Evolutionary conservation across 768 basidiomycete species (phyloP), one percentile per base, ranked within the genome.

Genomic region (Tephrocybe sp.): DNA sequence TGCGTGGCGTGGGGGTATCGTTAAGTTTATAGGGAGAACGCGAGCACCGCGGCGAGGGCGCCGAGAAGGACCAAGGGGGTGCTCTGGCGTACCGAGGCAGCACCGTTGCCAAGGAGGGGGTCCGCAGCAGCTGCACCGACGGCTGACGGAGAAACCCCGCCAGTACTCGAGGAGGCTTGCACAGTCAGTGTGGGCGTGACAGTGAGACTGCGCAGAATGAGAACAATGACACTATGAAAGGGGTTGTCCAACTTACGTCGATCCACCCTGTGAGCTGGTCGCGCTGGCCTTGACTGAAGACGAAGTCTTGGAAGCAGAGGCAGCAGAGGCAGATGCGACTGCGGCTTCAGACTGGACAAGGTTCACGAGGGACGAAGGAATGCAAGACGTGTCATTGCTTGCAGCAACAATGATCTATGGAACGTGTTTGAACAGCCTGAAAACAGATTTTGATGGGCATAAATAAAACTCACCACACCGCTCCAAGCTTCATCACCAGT

Each of bases 401-500:
- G 59, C 52, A 21, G 48, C 60, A 49, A 80, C 65, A 38, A 69
- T 72, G 51, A 76, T 65, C 76, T 79, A 46, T 9, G 13, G 25
- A 34, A 38, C n/a, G 43, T 39, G 45, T 40, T 43, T 41, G 24
- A 46, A 44, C 26, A n/a, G n/a, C n/a, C n/a, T n/a, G 27, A 9
- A 21, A 49, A 26, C 15, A 63, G 55, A 25, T 26, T 36, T 34
- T 41, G 55, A 48, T 15, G 22, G 18, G 22, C 46, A 6, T n/a
- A n/a, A n/a, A 9, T 21, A 13, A 37, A 52, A 74, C 82, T 61
- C 52, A 89, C 88, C 9, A 55, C 58, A 28, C 69, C 72, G 55
- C 79, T 82, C 89, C 89, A 92, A 3, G 78, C 87, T 57, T 89
- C 86, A 3, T 83, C 61, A 24, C 70, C 79, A 27, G 58, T 46